phyloP scores from a whole-genome alignment of 352 stramenopile genomes.

The Phytophthora sp. region DNA sequence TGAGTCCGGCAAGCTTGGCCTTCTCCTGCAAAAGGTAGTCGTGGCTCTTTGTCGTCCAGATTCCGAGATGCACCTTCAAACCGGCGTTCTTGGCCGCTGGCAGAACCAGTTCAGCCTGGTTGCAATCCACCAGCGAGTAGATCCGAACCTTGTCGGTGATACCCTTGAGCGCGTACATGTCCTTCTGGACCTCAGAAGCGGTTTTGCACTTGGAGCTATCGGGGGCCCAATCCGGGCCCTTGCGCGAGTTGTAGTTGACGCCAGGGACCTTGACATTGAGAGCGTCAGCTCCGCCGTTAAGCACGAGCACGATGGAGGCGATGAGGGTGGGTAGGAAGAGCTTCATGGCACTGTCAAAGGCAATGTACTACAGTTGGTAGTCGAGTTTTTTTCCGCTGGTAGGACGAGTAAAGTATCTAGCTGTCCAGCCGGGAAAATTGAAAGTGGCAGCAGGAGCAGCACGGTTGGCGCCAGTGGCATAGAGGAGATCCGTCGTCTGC shows the following conservation, averaged over 20 bases:
- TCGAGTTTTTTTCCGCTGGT: too few species aligned
- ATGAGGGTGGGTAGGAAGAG: constrained; percentile 24
- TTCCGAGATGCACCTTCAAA: constrained; percentile 52
- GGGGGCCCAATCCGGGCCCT: constrained; percentile 44
- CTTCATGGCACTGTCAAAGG: too few species aligned
- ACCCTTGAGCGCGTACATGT: constrained; percentile 48
- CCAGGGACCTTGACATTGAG: constrained; percentile 58
- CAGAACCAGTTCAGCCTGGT: constrained; percentile 42
- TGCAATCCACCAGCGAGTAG: constrained; percentile 56
- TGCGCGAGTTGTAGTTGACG: constrained; percentile 76
- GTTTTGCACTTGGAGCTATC: constrained; percentile 44
- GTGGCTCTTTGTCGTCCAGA: constrained; percentile 50
- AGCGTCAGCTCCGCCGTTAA: constrained; percentile 17
- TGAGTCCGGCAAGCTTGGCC: constrained; percentile 33
- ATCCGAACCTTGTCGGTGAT: constrained; percentile 59
- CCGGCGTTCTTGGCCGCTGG: constrained; percentile 40
- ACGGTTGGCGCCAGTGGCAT: too few species aligned
- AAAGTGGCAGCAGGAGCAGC: too few species aligned
- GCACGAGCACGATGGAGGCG: constrained; percentile 16
- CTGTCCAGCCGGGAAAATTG: too few species aligned
- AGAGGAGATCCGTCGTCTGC: too few species aligned
- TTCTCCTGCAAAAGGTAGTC: constrained; percentile 44
- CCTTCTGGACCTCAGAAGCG: constrained; percentile 33
- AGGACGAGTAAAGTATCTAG: too few species aligned
- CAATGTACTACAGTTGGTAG: too few species aligned